Evolutionary conservation across 345 rosid species (phyloP).

Genomic region (Chamaenerion angustifolium): DNA sequence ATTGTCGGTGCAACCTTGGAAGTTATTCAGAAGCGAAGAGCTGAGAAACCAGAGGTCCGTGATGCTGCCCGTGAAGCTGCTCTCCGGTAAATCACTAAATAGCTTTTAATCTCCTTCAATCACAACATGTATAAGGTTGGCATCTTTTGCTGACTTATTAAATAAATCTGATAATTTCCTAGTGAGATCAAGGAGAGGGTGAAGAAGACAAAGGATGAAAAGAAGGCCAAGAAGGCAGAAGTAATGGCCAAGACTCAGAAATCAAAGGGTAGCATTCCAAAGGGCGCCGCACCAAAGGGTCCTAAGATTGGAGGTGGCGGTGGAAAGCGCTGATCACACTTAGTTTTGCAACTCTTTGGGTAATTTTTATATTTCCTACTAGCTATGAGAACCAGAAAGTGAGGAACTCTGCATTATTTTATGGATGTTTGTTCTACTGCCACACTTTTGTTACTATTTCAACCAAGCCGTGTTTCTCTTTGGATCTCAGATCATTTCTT

Average conservation of each 20-base stretch:
- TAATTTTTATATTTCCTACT: too few species aligned
- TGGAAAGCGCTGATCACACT: constrained; percentile 9
- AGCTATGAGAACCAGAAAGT: too few species aligned
- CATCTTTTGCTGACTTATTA: too few species aligned
- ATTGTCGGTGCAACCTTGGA: constrained; percentile 18
- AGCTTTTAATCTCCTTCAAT: background rate
- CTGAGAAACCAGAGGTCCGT: constrained; percentile 16
- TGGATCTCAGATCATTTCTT: too few species aligned
- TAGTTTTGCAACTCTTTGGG: too few species aligned
- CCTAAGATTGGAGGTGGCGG: constrained; percentile 15
- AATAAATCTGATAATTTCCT: background rate
- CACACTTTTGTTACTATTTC: too few species aligned
- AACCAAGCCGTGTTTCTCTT: too few species aligned
- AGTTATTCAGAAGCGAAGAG: constrained; percentile 15
- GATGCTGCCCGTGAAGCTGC: constrained; percentile 19
- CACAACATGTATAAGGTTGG: background rate
- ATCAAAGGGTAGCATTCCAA: constrained; percentile 8
- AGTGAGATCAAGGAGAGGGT: constrained; percentile 16
- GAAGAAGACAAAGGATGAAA: constrained; percentile 15
- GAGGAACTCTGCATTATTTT: too few species aligned
- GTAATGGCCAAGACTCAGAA: constrained; percentile 9
- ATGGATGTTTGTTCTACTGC: too few species aligned
- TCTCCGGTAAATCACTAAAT: constrained; percentile 8
- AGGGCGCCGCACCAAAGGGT: constrained; percentile 13
- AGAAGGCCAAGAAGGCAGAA: constrained; percentile 18